phyloP scores from a whole-genome alignment of 805 yeast species.

The Metschnikowia rubicola region DNA sequence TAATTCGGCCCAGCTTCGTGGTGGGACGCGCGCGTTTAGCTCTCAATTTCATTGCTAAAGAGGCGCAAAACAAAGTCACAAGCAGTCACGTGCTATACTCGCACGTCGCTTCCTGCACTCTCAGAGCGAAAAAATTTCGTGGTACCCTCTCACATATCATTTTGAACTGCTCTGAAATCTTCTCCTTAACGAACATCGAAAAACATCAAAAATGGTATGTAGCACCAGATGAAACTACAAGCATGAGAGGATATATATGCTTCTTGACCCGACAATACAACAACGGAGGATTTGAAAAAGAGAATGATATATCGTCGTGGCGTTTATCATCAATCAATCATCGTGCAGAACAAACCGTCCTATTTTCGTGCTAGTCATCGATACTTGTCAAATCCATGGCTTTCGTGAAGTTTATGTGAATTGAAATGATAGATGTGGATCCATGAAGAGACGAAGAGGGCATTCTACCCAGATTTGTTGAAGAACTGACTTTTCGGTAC shows the following conservation, averaged over 20 bases:
- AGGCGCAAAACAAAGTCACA: slow-evolving; percentile 8
- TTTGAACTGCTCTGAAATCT: slow-evolving; percentile 11
- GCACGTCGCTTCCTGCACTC: slow-evolving; percentile 13
- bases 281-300: neutral
- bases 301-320: neutral
- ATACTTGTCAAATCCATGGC: too few relatives aligned
- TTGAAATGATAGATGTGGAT: too few relatives aligned
- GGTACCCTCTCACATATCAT: slow-evolving; percentile 7
- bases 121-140: slow-evolving; percentile 16
- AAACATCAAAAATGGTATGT: slow-evolving; percentile 37
- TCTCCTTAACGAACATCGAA: slow-evolving; percentile 21
- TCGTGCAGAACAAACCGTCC: too few relatives aligned
- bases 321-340: too few relatives aligned
- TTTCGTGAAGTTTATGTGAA: too few relatives aligned
- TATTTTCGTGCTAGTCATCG: too few relatives aligned
- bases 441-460: too few relatives aligned
- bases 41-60: neutral
- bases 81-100: slow-evolving; percentile 4
- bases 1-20: too few relatives aligned
- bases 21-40: too few relatives aligned
- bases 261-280: neutral
- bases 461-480: too few relatives aligned
- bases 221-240: neutral
- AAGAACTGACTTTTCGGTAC: too few relatives aligned
- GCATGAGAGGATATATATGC: neutral